A percentile compares a stretch with the other conserved stretches of the same genome.
Conservation (phyloP, 163 green algal species). For the Prototheca cutis region DNA sequence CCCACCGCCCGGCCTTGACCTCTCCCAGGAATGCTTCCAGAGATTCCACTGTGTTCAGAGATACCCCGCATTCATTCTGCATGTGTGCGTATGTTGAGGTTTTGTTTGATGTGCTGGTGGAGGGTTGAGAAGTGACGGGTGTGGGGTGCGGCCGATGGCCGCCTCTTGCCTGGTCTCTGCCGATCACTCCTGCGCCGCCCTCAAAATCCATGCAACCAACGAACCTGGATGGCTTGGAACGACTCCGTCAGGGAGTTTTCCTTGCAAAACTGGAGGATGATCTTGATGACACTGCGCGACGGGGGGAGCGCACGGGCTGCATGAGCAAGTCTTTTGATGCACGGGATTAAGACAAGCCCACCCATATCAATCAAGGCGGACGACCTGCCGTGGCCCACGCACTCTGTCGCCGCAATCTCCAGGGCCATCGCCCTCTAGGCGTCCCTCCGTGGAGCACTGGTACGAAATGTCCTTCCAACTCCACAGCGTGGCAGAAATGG, state of each 20-base stretch:
- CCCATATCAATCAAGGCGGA: neutral
- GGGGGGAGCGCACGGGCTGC: neutral
- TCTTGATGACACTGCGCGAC: conserved; percentile 81
- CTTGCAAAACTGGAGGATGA: conserved; percentile 97
- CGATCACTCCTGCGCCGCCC: neutral
- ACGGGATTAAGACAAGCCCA: neutral
- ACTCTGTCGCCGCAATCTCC: conserved; percentile 87
- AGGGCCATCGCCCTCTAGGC: conserved; percentile 4
- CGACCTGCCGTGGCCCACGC: conserved; percentile 11
- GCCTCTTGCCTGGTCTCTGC: too few species aligned
- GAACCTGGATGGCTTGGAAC: conserved; percentile 78
- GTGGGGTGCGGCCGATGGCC: neutral
- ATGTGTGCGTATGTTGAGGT: too few species aligned
- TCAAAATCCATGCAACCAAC: conserved; percentile 4
- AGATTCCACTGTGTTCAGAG: conserved; percentile 82
- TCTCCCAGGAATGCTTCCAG: conserved; percentile 82
- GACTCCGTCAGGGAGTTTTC: conserved; percentile 83
- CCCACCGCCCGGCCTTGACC: conserved; percentile 82
- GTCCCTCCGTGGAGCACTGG: too few species aligned
- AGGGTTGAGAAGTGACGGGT: neutral
- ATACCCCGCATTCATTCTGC: conserved; percentile 86
- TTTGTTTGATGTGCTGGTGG: neutral
- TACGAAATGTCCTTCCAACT: too few species aligned
- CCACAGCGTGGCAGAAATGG: too few species aligned
- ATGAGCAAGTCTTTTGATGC: neutral